Percentiles rank a stretch among this genome's conserved stretches.
phyloP scores from a whole-genome alignment of 2,329 filamentous ascomycete species.

The Penicillium brasilianum region DNA sequence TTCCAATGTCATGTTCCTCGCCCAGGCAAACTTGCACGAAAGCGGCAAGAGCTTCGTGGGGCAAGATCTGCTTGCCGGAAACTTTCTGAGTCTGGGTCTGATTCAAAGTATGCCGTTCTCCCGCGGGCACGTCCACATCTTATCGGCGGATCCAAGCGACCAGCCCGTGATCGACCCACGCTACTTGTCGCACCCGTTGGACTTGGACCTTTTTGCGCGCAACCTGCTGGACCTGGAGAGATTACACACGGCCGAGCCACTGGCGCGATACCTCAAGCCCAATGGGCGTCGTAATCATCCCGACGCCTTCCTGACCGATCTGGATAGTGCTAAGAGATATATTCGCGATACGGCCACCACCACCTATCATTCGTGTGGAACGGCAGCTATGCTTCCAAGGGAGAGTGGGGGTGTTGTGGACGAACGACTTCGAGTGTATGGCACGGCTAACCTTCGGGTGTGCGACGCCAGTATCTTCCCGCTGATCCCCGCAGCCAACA shows the following conservation, averaged over 20 bases:
- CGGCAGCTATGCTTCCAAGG: slow-evolving; percentile 31
- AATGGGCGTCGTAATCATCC: slow-evolving; percentile 12
- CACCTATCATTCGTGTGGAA: slow-evolving; percentile 7
- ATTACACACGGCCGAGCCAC: slow-evolving; percentile 8
- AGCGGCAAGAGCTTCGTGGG: slow-evolving; percentile 3
- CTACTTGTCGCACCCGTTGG: slow-evolving; percentile 5
- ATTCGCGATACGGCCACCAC: slow-evolving; percentile 9
- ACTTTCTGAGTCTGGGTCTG: slow-evolving; percentile 2
- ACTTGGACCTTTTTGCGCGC: background rate
- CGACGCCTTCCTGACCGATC: slow-evolving; percentile 11
- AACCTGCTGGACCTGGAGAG: slow-evolving; percentile 14
- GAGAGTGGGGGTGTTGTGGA: slow-evolving; percentile 38
- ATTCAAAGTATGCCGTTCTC: slow-evolving; percentile 48
- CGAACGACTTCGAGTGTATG: slow-evolving; percentile 34
- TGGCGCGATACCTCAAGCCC: slow-evolving; percentile 14
- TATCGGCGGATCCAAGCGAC: slow-evolving; percentile 10
- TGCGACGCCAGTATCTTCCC: slow-evolving; percentile 44
- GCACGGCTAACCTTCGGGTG: slow-evolving; percentile 37
- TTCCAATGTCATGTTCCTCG: background rate
- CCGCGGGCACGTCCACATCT: slow-evolving; percentile 53
- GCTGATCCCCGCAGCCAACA: slow-evolving; percentile 43
- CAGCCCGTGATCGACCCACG: slow-evolving; percentile 11
- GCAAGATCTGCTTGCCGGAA: slow-evolving; percentile 1
- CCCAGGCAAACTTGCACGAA: background rate
- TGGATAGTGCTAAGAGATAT: slow-evolving; percentile 20